phyloP scores from a whole-genome alignment of 371 early-diverging fungal species.

The Mortierella sp. region DNA sequence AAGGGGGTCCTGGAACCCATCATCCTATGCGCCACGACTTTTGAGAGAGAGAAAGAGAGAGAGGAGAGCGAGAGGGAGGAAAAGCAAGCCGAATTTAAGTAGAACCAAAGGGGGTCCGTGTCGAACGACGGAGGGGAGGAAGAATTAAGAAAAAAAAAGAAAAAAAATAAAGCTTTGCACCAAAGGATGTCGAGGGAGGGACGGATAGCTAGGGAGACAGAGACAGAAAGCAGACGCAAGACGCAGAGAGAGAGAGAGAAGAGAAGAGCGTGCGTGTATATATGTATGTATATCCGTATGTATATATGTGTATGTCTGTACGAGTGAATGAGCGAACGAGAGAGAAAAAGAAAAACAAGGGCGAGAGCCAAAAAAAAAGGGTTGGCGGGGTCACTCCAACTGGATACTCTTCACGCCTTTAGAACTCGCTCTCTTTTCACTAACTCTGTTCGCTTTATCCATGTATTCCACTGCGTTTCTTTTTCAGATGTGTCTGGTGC shows the following conservation, averaged over 20 bases:
- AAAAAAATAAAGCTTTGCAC: not conserved
- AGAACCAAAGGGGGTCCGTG: constrained; percentile 2
- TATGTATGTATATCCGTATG: too few species aligned
- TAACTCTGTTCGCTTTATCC: not conserved
- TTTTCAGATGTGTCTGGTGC: not conserved
- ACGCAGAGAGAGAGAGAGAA: not conserved
- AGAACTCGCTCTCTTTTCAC: not conserved
- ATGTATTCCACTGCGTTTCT: not conserved
- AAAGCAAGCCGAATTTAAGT: not conserved
- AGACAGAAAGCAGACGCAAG: not conserved
- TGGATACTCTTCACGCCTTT: not conserved
- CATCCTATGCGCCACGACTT: constrained; percentile 11
- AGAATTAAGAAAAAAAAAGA: not conserved
- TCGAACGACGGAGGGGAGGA: not conserved
- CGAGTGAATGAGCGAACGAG: not conserved
- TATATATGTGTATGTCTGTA: not conserved
- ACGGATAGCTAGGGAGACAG: not conserved
- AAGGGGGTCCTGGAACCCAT: constrained; percentile 11
- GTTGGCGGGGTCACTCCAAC: not conserved
- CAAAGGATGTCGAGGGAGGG: not conserved
- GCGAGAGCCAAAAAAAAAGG: not conserved
- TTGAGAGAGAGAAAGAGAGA: not conserved
- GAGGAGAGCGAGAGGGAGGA: not conserved
- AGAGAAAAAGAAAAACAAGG: not conserved
- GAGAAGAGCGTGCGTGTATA: not conserved